Evolutionary conservation across 805 yeast species (phyloP).

Genomic region (Lachancea mirantina): DNA sequence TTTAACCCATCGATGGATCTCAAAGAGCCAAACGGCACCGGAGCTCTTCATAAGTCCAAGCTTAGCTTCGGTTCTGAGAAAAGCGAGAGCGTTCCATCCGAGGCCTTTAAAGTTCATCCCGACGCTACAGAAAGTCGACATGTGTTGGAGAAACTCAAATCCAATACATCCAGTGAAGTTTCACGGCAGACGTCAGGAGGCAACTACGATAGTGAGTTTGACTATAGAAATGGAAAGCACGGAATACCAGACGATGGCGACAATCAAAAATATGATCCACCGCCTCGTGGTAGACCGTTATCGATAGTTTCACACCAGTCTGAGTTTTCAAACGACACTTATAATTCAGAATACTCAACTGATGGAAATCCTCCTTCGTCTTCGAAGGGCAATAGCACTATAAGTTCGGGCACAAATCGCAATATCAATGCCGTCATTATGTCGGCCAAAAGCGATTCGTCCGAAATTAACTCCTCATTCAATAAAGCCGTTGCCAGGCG

Average conservation of each 20-base stretch:
- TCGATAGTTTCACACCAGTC: constrained; percentile 49
- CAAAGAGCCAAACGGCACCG: no score
- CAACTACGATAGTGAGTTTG: constrained; percentile 22
- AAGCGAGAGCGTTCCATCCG: no score
- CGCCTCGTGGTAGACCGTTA: constrained; percentile 36
- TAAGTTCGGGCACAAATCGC: constrained; percentile 18
- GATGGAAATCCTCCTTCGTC: constrained; percentile 24
- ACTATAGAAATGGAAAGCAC: constrained; percentile 1
- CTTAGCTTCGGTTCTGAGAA: no score
- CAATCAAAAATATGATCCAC: constrained; percentile 10
- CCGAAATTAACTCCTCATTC: constrained; percentile 2
- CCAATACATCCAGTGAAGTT: constrained; percentile 23
- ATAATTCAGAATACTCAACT: constrained; percentile 46
- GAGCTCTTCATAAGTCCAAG: no score
- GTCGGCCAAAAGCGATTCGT: constrained; percentile 3
- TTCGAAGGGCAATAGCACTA: constrained; percentile 15
- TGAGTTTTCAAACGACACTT: constrained; percentile 39
- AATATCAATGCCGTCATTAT: constrained; percentile 1
- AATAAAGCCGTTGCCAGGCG: constrained; percentile 20
- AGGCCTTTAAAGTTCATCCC: no score
- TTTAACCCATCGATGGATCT: no score
- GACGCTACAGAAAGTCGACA: constrained; percentile 9
- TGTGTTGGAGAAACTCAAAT: constrained; percentile 21
- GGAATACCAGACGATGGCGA: constrained; percentile 10
- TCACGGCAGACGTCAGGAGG: constrained; percentile 27